Base-by-base conservation (phyloP, 805 yeast genomes). In the Kazachstania psychrophila region DNA sequence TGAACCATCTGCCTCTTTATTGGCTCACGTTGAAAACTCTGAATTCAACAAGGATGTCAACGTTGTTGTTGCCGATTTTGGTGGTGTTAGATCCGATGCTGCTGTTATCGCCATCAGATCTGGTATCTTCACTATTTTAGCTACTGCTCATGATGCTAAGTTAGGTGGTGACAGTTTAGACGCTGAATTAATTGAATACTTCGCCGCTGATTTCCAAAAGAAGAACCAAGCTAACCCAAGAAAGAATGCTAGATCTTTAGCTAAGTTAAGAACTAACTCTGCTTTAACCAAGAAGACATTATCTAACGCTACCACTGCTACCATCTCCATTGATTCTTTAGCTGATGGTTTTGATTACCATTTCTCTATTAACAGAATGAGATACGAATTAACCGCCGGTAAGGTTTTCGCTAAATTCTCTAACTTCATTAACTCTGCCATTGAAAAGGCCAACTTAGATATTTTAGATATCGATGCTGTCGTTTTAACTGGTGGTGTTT, bases 271-370 rank as follows among this genome's bases (percentile, higher is more conserved):
- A 60, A 78, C 79, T 43, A 95, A 87, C 60, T 73, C 94, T 41
- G 79, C 82, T 57, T 67, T 77, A 38, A 82, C 92, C 41, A 86
- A 88, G 70, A 85, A 85, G 69, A 92, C 98, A 28, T 70, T 92
- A 52, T 82, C 95, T 35, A 87, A 88, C 61, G 92, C 92, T 38
- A 78, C 78, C 51, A 69, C 86, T 34, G 80, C 96, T 31, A 82
- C 92, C 38, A 85, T 87, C 56, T 92, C 97, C 31, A 83, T 92
- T 51, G 98, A 92, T 65, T 82, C 95, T 16, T 73, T 92, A 46
- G 89, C 95, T 42, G 94, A 83, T 42, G 98, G 98, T 45, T 75
- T 70, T 59, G 98, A 92, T 66, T 92, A 79, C 77, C 88, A 85
- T 66, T 75, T 95, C 45, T 73, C 89, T 41, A 79, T 92, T 59